phyloP scores from a whole-genome alignment of 495 filamentous ascomycete genomes.

The Pseudomonodictys pantanalensis region DNA sequence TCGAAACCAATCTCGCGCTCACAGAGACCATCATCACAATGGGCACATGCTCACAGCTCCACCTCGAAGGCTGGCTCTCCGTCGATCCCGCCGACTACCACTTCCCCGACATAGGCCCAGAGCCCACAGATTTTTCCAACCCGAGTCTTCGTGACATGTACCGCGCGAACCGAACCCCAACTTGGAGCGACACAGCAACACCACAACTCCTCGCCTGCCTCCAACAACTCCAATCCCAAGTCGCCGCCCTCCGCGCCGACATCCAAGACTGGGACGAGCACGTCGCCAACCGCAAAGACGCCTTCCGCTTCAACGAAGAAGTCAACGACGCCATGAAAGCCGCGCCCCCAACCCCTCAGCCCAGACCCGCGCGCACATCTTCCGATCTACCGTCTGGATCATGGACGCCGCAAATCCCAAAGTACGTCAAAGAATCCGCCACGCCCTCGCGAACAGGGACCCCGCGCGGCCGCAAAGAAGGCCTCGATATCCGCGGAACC shows the following conservation, averaged over 20 bases:
- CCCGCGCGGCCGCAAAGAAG: slow-evolving; percentile 30
- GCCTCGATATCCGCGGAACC: slow-evolving; percentile 13
- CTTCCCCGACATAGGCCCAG: slow-evolving; percentile 39
- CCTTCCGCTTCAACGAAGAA: slow-evolving; percentile 37
- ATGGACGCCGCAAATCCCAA: slow-evolving; percentile 30
- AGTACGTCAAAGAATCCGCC: slow-evolving; percentile 17
- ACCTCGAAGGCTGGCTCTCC: slow-evolving; percentile 85
- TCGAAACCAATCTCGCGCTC: slow-evolving; percentile 82
- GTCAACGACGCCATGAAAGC: slow-evolving; percentile 27
- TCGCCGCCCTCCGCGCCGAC: slow-evolving; percentile 32
- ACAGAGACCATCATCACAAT: slow-evolving; percentile 81
- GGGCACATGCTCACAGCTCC: slow-evolving; percentile 75
- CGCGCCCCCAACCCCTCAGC: slow-evolving; percentile 12
- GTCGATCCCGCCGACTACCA: slow-evolving; percentile 64
- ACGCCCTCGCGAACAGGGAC: slow-evolving; percentile 24
- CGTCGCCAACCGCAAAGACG: slow-evolving; percentile 37
- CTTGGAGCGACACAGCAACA: slow-evolving; percentile 28
- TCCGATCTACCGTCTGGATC: slow-evolving; percentile 23
- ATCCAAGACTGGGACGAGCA: slow-evolving; percentile 40
- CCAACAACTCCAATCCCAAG: slow-evolving; percentile 29
- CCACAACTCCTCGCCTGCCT: slow-evolving; percentile 37
- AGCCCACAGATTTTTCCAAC: slow-evolving; percentile 15
- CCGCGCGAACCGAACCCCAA: slow-evolving; percentile 32
- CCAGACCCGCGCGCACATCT: slow-evolving; percentile 11
- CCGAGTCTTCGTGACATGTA: slow-evolving; percentile 23